Evolutionary conservation across 106 monocot species (phyloP).

Genomic region (Dendrobium chrysotoxum): DNA sequence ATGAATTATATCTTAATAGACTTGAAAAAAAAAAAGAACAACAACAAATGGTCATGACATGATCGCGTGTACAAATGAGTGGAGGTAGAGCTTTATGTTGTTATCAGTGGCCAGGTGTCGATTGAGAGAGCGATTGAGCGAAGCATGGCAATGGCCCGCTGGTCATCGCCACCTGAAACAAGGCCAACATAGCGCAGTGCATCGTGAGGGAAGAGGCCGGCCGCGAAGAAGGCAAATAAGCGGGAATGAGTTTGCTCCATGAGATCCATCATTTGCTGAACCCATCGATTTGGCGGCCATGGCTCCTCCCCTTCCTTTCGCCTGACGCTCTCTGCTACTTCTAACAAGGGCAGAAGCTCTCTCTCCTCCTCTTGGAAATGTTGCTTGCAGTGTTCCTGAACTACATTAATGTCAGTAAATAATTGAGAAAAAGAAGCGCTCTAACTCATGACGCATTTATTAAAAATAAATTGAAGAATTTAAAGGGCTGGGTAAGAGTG

Average conservation of each 20-base stretch:
- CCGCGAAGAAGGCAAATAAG: slow-evolving; percentile 62
- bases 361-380: slow-evolving; percentile 80
- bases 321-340: slow-evolving; percentile 18
- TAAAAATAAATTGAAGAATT: too few species aligned
- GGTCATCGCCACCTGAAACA: slow-evolving; percentile 19
- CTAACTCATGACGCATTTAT: too few species aligned
- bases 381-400: slow-evolving; percentile 62
- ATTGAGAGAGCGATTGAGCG: slow-evolving; percentile 19
- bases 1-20: too few species aligned
- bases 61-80: too few species aligned
- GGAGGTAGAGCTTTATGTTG: too few species aligned
- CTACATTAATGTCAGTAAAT: background rate
- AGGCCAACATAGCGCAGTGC: slow-evolving; percentile 60
- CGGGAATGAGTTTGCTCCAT: slow-evolving; percentile 65
- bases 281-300: slow-evolving; percentile 14
- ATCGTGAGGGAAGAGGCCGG: slow-evolving; percentile 62
- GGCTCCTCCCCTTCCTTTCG: slow-evolving; percentile 25
- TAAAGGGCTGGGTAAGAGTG: too few species aligned
- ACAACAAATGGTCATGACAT: too few species aligned
- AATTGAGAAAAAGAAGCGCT: too few species aligned
- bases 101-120: background rate
- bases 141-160: slow-evolving; percentile 33
- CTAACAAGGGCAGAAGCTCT: slow-evolving; percentile 58
- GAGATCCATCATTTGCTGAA: slow-evolving; percentile 25
- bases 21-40: too few species aligned